Percentiles rank a stretch among this genome's conserved stretches.
These are phyloP conservation scores for Geotrichum reessii DNA, from an alignment of 1,139 yeast species.

Conservation along the genomic window DNA sequence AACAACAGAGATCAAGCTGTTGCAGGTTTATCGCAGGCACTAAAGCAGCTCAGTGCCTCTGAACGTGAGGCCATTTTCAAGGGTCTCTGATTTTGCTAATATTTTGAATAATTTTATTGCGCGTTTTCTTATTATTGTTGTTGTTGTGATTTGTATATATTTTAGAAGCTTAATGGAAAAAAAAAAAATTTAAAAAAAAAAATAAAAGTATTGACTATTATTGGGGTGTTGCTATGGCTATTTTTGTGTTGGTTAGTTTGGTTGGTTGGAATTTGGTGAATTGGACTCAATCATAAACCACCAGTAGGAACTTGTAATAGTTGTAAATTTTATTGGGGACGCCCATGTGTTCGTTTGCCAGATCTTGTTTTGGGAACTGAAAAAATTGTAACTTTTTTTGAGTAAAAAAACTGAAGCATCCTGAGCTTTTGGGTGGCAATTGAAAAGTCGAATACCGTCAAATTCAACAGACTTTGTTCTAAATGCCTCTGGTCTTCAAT, in stretches of 20 bases:
- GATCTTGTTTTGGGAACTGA: neutral
- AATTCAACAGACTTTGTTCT: neutral
- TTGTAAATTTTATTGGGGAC: neutral
- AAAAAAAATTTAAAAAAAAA: neutral
- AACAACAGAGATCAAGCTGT: conserved; percentile 49
- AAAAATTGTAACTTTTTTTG: no score
- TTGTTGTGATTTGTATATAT: neutral
- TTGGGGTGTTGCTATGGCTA: no score
- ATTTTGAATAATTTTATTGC: neutral
- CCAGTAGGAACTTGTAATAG: neutral
- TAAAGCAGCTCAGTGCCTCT: conserved; percentile 53
- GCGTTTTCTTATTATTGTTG: no score
- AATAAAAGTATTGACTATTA: neutral
- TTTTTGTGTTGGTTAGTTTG: no score
- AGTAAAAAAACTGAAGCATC: neutral
- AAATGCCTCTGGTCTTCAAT: neutral
- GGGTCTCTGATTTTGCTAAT: neutral
- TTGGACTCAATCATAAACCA: neutral
- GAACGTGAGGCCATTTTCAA: conserved; percentile 52
- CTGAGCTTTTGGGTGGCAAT: neutral
- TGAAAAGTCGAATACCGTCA: neutral
- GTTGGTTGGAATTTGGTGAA: no score
- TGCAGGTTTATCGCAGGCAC: conserved; percentile 55
- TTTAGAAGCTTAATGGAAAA: no score
- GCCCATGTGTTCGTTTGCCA: neutral